Evolutionary conservation across 306 rosid genomes (phyloP).

Genomic region (Quercus bicolor): DNA sequence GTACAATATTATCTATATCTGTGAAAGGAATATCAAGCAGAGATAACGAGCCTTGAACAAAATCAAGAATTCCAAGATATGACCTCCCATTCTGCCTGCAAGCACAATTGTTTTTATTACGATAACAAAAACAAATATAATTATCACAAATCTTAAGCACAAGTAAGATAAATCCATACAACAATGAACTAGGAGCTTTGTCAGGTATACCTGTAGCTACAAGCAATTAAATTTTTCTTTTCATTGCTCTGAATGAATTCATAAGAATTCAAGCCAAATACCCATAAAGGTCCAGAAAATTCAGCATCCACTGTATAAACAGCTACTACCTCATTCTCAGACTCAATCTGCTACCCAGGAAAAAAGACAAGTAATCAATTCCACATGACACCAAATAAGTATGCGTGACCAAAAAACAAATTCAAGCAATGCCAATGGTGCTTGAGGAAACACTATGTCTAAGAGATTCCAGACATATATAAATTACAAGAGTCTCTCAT

Average conservation of each 20-base stretch:
- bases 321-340: conserved; percentile 58
- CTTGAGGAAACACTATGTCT: too few relatives aligned
- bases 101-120: conserved; percentile 3
- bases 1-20: conserved; percentile 77
- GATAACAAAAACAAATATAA: not conserved
- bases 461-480: too few relatives aligned
- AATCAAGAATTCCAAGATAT: conserved; percentile 79
- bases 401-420: conserved; percentile 6
- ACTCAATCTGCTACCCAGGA: conserved; percentile 62
- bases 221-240: conserved; percentile 54
- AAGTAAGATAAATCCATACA: conserved; percentile 8
- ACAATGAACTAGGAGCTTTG: conserved; percentile 1
- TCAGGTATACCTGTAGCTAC: conserved; percentile 75
- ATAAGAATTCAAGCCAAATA: conserved; percentile 76
- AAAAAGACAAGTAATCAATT: conserved; percentile 9
- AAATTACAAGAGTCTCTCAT: too few relatives aligned
- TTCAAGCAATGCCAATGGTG: conserved; percentile 12
- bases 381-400: not conserved
- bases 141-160: not conserved
- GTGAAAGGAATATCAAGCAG: conserved; percentile 82
- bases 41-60: conserved; percentile 47
- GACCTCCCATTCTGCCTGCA: conserved; percentile 82
- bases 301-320: conserved; percentile 76
- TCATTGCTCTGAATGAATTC: conserved; percentile 49
- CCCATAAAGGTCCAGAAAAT: conserved; percentile 81